phyloP scores from a whole-genome alignment of 306 rosid genomes.

The Rosa chinensis region DNA sequence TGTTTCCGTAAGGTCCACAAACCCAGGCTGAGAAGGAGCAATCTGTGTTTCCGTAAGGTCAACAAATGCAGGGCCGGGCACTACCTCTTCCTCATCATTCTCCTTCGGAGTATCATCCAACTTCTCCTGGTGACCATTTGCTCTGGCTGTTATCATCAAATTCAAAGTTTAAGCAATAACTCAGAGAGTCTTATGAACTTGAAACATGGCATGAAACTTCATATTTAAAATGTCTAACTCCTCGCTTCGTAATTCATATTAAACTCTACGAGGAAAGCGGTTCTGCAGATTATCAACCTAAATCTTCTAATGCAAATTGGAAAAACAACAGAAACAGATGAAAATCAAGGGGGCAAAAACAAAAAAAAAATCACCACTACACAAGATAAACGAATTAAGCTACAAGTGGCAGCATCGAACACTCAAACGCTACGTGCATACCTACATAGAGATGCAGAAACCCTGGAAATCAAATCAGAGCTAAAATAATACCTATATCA shows the following conservation, averaged over 20 bases:
- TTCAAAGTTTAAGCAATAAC: background rate
- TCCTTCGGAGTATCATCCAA: slow-evolving; percentile 30
- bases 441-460: background rate
- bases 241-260: background rate
- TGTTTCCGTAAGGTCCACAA: slow-evolving; percentile 28
- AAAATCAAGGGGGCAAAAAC: background rate
- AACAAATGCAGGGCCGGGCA: slow-evolving; percentile 26
- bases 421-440: background rate
- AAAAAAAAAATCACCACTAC: background rate
- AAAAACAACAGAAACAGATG: background rate
- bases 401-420: background rate
- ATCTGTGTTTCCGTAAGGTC: slow-evolving; percentile 21
- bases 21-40: slow-evolving; percentile 27
- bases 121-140: slow-evolving; percentile 63
- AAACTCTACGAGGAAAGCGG: background rate
- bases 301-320: background rate
- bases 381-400: background rate
- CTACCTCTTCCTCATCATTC: slow-evolving; percentile 15
- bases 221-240: background rate
- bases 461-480: background rate
- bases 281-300: background rate
- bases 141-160: slow-evolving; percentile 47
- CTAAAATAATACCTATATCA: slow-evolving; percentile 41
- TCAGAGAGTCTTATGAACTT: background rate
- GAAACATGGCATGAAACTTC: background rate